Evolutionary conservation across 257 asterid genomes (phyloP), one percentile per base, ranked within the genome.

Genomic region (Solanum phureja): DNA sequence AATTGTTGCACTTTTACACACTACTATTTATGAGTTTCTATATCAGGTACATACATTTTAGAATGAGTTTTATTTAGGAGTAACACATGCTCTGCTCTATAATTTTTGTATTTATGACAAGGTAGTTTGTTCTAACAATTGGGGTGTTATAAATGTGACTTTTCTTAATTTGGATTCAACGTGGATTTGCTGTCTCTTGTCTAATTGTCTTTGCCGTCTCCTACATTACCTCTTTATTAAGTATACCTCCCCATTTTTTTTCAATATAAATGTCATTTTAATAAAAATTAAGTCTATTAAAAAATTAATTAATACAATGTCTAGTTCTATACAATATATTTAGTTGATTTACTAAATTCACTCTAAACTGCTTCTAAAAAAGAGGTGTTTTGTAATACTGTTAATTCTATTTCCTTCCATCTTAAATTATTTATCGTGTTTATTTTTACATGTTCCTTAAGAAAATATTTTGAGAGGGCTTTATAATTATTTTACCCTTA

Each of bases 171-270:
- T 46, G 42, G 19, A 49, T 46, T 40, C 27, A 69, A 86, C 87
- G 71, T 71, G 87, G 87, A 44, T 69, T 86, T 69, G 87, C 87
- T 86, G 87, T 86, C 69, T 69, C 31, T 86, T 86, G 87, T 69
- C 87, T 69, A 86, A 86, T 86, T 86, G 83, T 69, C 87, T 86
- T 44, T 86, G 46, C 71, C 71, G 52, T 86, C 68, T 49, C 2
- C 79, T 8, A 42, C 68, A 29, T 10, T 46, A 81, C 11, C 69
- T 81, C 40, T 81, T 81, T 76, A 38, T 49, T 46, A 24, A 44
- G 3, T 81, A 10, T 23, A 3, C 13, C 16, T 62, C 14, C 31
- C 69, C 29, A 9, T 10, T 58, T 14, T 16, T 49, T 49, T 49
- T 19, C 24, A 58, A 19, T 18, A 58, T 19, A 21, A 58, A 1